These are phyloP conservation scores for Ilex paraguariensis DNA, from an alignment of 305 asterid genomes.

Conservation along the genomic window DNA sequence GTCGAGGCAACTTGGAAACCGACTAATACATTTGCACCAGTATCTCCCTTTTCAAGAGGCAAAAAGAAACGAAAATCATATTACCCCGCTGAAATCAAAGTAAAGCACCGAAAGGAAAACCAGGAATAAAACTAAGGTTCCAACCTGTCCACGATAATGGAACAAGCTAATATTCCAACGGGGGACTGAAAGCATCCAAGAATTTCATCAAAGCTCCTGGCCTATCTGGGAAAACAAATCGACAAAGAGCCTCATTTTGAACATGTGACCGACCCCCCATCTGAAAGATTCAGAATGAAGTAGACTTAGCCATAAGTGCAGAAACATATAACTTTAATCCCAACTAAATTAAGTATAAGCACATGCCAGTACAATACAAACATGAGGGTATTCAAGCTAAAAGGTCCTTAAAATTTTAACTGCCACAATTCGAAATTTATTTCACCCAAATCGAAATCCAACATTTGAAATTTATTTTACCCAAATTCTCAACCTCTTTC, in stretches of 20 bases:
- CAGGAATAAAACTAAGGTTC: not conserved
- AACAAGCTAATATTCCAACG: slow-evolving; percentile 8
- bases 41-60: slow-evolving; percentile 12
- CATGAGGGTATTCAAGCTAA: too few relatives aligned
- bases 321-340: not conserved
- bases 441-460: too few relatives aligned
- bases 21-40: slow-evolving; percentile 13
- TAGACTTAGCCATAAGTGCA: not conserved
- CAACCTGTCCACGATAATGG: slow-evolving; percentile 3
- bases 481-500: too few relatives aligned
- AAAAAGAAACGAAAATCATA: not conserved
- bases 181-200: slow-evolving; percentile 1
- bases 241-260: slow-evolving; percentile 71
- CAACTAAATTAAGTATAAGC: not conserved
- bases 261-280: slow-evolving; percentile 90
- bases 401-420: too few relatives aligned
- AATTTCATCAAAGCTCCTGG: slow-evolving; percentile 89
- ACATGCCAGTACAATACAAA: not conserved
- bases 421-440: too few relatives aligned
- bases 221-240: slow-evolving; percentile 84
- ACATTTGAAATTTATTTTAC: too few relatives aligned
- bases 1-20: slow-evolving; percentile 14
- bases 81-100: not conserved
- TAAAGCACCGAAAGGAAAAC: not conserved
- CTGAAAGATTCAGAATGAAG: slow-evolving; percentile 36